Evolutionary conservation across 2,329 filamentous ascomycete genomes (phyloP), one percentile per base, ranked within the genome.

Genomic region (Fusarium sp.): DNA sequence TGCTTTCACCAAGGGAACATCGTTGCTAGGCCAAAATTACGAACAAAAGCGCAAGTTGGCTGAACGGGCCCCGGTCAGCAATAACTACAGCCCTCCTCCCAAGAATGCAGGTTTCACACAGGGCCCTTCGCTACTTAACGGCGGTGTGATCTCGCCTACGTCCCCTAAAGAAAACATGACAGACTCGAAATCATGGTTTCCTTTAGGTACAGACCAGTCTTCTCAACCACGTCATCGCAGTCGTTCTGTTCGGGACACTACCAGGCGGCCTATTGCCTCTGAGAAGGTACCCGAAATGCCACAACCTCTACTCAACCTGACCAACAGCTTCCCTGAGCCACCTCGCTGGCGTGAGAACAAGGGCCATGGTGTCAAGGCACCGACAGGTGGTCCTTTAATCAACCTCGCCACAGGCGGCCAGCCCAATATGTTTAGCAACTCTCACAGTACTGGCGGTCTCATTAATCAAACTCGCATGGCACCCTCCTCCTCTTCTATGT

Each of bases 291-390:
- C 72, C 11, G 72, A 79, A 13, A 77, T 75, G 72, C 83, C 84
- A 4, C 89, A 88, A 65, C 91, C 92, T 2, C 83, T 94, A 7
- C 80, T 94, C 31, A 91, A 92, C 73, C 83, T 94, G 40, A 90
- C 70, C 36, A 74, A 89, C 0, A 82, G 84, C 49, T 91, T 90
- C 74, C 83, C 86, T 50, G 90, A 92, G 65, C 90, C 90, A 18
- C 84, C 90, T 76, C 85, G 85, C 74, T 84, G 85, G 63, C 83
- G 82, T 46, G 85, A 86, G 49, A 82, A 85, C 17, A 85, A 85
- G 62, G 88, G 87, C 6, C 80, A 79, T 44, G 83, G 82, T 20
- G 78, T 85, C n/a, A 80, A 78, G 14, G 78, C 79, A 6, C 78
- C 81, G 1, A 70, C 75, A 24, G 78, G 80, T 18, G 78, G 81